phyloP scores from a whole-genome alignment of 768 basidiomycete genomes.

The Amanita exitialis region DNA sequence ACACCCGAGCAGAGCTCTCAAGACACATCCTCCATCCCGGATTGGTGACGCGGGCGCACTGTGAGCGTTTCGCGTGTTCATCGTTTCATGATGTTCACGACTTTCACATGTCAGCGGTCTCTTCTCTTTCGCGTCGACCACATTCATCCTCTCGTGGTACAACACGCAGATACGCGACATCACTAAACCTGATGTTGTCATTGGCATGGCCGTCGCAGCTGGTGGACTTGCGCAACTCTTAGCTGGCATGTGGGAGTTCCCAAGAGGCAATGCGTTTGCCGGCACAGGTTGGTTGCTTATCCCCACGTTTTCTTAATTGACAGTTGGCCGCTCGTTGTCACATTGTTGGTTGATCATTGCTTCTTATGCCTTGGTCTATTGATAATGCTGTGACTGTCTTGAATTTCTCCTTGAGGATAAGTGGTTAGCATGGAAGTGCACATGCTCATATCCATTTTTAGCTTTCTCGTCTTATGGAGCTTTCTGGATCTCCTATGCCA shows the following conservation, averaged over 20 bases:
- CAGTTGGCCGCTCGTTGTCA: constrained; percentile 6
- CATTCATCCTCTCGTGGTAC: constrained; percentile 68
- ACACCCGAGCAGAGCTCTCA: not conserved
- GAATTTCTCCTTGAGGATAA: not conserved
- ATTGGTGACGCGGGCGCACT: constrained; percentile 51
- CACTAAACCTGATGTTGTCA: constrained; percentile 52
- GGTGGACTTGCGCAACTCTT: constrained; percentile 82
- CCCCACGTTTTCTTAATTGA: constrained; percentile 27
- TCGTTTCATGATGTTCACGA: not conserved
- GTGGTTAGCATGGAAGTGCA: too few relatives aligned
- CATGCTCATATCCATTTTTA: constrained; percentile 16
- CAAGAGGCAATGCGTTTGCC: constrained; percentile 59
- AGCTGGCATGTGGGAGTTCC: constrained; percentile 87
- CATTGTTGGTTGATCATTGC: not conserved
- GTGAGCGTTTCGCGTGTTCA: constrained; percentile 18
- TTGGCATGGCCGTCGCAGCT: constrained; percentile 80
- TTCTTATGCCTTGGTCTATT: constrained; percentile 10
- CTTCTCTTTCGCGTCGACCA: constrained; percentile 79
- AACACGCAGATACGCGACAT: constrained; percentile 52
- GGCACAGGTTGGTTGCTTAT: constrained; percentile 56
- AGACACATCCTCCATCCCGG: not conserved
- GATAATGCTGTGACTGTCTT: not conserved
- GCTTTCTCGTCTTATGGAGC: constrained; percentile 80
- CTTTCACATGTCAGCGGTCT: constrained; percentile 41
- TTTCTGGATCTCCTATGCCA: constrained; percentile 82